A percentile compares a stretch with the other conserved stretches of the same genome.
Evolutionary conservation across 2,329 filamentous ascomycete genomes (phyloP).

Genomic region (Aspergillus ochraceoroseus): DNA sequence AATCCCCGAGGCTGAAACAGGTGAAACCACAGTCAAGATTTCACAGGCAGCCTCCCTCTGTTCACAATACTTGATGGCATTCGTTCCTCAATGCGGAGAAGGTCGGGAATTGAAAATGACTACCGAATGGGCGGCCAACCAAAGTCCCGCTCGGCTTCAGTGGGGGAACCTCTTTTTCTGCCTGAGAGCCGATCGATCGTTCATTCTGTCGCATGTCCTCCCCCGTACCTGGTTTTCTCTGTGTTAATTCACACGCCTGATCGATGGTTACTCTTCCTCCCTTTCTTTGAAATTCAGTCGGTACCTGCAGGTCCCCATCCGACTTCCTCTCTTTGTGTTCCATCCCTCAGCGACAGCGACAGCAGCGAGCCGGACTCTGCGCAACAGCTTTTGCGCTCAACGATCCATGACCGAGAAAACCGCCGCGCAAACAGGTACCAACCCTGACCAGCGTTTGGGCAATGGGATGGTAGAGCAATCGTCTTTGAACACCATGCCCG

Average conservation of each 20-base stretch:
- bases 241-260: too few relatives aligned
- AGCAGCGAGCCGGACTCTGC: slow-evolving; percentile 21
- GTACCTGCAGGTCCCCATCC: slow-evolving; percentile 31
- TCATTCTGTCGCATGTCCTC: too few relatives aligned
- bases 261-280: slow-evolving; percentile 6
- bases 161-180: slow-evolving; percentile 16
- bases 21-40: too few relatives aligned
- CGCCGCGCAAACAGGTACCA: slow-evolving; percentile 22
- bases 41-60: too few relatives aligned
- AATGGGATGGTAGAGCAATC: slow-evolving; percentile 27
- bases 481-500: slow-evolving; percentile 17
- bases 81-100: slow-evolving; percentile 23
- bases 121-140: slow-evolving; percentile 9
- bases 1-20: slow-evolving; percentile 4
- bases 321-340: slow-evolving; percentile 20
- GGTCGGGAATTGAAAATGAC: slow-evolving; percentile 20
- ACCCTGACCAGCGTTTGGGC: slow-evolving; percentile 27
- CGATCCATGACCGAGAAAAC: slow-evolving; percentile 32
- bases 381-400: slow-evolving; percentile 24
- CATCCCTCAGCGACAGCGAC: slow-evolving; percentile 14
- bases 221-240: too few relatives aligned
- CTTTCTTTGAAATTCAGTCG: slow-evolving; percentile 9
- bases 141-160: slow-evolving; percentile 19
- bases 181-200: slow-evolving; percentile 19
- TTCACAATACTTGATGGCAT: too few relatives aligned